These are phyloP conservation scores for Saccharomycopsis babjevae DNA, from an alignment of 805 yeast species.

Conservation along the genomic window DNA sequence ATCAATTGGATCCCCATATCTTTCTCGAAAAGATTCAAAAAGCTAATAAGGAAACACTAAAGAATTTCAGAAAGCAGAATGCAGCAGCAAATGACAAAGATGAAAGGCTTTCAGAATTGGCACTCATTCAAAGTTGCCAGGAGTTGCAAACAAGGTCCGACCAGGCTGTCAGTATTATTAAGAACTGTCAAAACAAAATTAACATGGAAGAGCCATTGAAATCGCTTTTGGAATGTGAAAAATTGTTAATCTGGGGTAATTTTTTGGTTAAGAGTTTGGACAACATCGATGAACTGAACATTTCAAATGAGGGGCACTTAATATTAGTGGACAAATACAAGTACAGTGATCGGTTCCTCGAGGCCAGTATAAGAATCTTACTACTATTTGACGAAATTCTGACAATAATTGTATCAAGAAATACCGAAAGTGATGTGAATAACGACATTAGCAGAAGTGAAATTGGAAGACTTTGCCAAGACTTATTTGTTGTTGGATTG, in stretches of 20 bases:
- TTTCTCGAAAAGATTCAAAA: background rate
- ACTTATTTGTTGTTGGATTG: background rate
- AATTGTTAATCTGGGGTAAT: background rate
- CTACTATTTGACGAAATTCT: background rate
- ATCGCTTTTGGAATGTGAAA: background rate
- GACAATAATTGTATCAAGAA: background rate
- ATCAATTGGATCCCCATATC: background rate
- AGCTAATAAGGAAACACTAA: background rate
- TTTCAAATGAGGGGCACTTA: background rate
- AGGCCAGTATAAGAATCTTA: background rate
- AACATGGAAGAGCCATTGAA: background rate
- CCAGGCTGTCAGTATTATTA: background rate
- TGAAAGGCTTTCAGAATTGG: background rate
- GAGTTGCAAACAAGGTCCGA: background rate
- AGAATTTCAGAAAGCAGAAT: background rate
- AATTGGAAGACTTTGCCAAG: background rate
- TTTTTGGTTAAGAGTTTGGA: background rate
- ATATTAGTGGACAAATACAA: background rate
- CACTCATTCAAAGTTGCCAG: background rate
- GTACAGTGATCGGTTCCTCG: background rate
- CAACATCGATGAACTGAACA: background rate
- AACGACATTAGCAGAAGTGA: background rate
- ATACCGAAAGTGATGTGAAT: background rate
- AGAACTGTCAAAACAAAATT: background rate
- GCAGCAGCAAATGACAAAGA: background rate